These are phyloP conservation scores for Wickerhamiella dianesei DNA, from an alignment of 805 yeast genomes.

Conservation along the genomic window DNA sequence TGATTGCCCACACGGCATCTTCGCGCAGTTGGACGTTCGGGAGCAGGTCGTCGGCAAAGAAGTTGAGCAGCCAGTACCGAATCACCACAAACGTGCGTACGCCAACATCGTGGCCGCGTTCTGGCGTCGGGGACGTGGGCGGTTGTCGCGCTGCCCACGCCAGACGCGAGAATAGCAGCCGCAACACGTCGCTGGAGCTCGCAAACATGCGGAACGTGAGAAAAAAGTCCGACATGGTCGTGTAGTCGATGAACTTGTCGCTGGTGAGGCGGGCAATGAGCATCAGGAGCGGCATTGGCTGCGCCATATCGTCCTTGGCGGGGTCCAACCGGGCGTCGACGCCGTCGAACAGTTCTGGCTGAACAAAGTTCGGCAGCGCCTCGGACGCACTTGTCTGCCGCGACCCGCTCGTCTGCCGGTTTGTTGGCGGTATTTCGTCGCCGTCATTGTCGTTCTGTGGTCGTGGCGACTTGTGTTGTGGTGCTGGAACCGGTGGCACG, in stretches of 20 bases:
- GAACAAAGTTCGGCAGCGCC: background rate
- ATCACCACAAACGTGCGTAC: slow-evolving; percentile 75
- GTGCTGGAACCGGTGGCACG: background rate
- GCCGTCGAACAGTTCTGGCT: slow-evolving; percentile 2
- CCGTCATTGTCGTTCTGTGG: background rate
- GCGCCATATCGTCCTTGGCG: slow-evolving; percentile 10
- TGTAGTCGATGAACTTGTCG: slow-evolving; percentile 63
- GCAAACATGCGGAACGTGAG: slow-evolving; percentile 66
- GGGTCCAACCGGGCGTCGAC: slow-evolving; percentile 1
- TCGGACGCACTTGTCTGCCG: background rate
- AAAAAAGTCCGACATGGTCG: slow-evolving; percentile 71
- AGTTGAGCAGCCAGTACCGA: slow-evolving; percentile 82
- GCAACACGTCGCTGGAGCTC: slow-evolving; percentile 43
- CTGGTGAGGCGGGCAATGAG: slow-evolving; percentile 38
- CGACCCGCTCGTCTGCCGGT: background rate
- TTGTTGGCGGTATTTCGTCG: background rate
- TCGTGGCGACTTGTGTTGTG: background rate
- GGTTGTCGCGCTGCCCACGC: slow-evolving; percentile 49
- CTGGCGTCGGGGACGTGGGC: slow-evolving; percentile 21
- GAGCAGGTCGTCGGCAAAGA: slow-evolving; percentile 74
- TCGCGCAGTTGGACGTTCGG: slow-evolving; percentile 36
- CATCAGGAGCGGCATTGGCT: slow-evolving; percentile 14
- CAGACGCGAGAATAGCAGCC: slow-evolving; percentile 48
- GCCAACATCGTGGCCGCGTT: slow-evolving; percentile 50
- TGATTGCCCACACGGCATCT: slow-evolving; percentile 28